Conservation (phyloP, 495 filamentous ascomycete species). For the Platismatia glauca region DNA sequence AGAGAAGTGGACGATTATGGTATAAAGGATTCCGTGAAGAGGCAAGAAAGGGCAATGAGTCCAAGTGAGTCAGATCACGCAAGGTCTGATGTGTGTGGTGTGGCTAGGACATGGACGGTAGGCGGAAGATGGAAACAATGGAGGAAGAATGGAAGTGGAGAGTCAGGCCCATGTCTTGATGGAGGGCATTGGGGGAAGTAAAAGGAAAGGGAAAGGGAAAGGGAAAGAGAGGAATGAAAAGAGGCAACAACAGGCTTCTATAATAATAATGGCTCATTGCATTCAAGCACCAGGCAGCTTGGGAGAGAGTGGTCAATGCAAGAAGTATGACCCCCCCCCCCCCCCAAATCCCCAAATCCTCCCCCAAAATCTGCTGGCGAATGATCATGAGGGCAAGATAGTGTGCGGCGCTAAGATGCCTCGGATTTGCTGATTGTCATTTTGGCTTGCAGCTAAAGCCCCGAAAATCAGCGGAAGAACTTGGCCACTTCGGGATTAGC, state of each 20-base stretch:
- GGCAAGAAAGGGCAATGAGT: slow-evolving; percentile 15
- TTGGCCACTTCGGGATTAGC: neutral
- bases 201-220: neutral
- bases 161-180: slow-evolving; percentile 4
- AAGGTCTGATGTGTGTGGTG: neutral
- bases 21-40: slow-evolving; percentile 1
- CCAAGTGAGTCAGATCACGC: slow-evolving; percentile 13
- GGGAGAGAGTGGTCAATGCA: slow-evolving; percentile 13
- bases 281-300: neutral
- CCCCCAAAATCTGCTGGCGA: slow-evolving; percentile 16
- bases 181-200: neutral
- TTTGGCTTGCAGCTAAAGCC: slow-evolving; percentile 16
- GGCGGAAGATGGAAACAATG: slow-evolving; percentile 12
- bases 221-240: slow-evolving; percentile 2
- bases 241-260: slow-evolving; percentile 17
- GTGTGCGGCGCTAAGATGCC: slow-evolving; percentile 18
- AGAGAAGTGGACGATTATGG: slow-evolving; percentile 5
- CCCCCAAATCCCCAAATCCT: too few relatives aligned
- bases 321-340: slow-evolving; percentile 8
- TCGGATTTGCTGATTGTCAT: neutral
- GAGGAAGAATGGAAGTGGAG: slow-evolving; percentile 8
- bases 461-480: slow-evolving; percentile 15
- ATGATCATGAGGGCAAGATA: slow-evolving; percentile 22
- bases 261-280: slow-evolving; percentile 1
- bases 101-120: slow-evolving; percentile 9